A percentile compares a stretch with the other conserved stretches of the same genome.
Conservation (phyloP, 2,329 filamentous ascomycete genomes). For the Scleromitrula shiraiana region DNA sequence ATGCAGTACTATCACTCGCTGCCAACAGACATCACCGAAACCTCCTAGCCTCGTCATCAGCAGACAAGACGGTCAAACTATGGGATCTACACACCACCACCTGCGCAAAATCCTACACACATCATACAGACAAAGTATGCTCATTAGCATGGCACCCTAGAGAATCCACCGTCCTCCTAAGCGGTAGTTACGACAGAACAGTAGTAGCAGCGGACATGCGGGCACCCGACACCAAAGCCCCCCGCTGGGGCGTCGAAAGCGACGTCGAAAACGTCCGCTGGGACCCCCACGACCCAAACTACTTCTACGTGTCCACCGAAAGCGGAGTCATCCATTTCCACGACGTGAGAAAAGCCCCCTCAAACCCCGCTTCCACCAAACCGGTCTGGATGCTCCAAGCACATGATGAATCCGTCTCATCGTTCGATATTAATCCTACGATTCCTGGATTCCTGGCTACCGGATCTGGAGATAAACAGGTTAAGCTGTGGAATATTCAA, state of each 20-base stretch:
- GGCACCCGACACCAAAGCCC: slow-evolving; percentile 71
- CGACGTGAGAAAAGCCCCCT: slow-evolving; percentile 70
- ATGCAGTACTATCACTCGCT: slow-evolving; percentile 83
- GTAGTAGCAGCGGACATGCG: slow-evolving; percentile 95
- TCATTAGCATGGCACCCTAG: slow-evolving; percentile 86
- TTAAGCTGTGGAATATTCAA: slow-evolving; percentile 94
- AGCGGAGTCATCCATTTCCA: slow-evolving; percentile 87
- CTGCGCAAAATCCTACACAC: slow-evolving; percentile 90
- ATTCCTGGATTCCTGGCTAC: slow-evolving; percentile 93
- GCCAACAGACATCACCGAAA: slow-evolving; percentile 93
- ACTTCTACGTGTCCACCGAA: slow-evolving; percentile 93
- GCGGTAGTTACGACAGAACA: slow-evolving; percentile 90
- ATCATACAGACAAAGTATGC: slow-evolving; percentile 98
- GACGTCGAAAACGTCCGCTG: slow-evolving; percentile 90
- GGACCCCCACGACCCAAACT: slow-evolving; percentile 89
- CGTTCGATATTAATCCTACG: slow-evolving; percentile 83
- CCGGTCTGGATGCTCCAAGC: slow-evolving; percentile 92
- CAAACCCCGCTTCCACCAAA: slow-evolving; percentile 67
- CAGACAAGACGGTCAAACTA: slow-evolving; percentile 94
- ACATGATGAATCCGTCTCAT: slow-evolving; percentile 84
- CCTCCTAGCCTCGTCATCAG: slow-evolving; percentile 86
- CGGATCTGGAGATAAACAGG: slow-evolving; percentile 86
- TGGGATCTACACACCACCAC: slow-evolving; percentile 92
- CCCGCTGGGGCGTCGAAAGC: slow-evolving; percentile 88
- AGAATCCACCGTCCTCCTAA: slow-evolving; percentile 82